These are phyloP conservation scores for Tillandsia leiboldiana DNA, from an alignment of 176 grass and related monocot species.

Conservation along the genomic window DNA sequence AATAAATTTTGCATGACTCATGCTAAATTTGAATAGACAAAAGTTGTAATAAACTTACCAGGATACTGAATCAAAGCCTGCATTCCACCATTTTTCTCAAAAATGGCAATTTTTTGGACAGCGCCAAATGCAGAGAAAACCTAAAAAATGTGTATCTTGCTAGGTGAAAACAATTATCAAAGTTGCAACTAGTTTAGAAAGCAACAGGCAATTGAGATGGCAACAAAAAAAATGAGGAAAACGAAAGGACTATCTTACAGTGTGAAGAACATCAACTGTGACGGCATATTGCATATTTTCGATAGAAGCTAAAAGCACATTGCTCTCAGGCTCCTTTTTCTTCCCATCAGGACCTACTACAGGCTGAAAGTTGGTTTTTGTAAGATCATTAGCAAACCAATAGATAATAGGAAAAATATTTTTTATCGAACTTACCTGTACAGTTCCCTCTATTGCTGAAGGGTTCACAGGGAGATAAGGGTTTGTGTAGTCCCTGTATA, in stretches of 20 bases:
- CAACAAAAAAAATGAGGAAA: neutral
- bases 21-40: neutral
- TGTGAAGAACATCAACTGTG: constrained; percentile 88
- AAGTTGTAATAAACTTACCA: constrained; percentile 33
- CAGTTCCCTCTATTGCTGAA: constrained; percentile 71
- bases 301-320: constrained; percentile 86
- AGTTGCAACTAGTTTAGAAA: too few relatives aligned
- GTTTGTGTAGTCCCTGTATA: constrained; percentile 91
- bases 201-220: neutral
- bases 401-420: constrained; percentile 7
- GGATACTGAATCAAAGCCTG: constrained; percentile 94
- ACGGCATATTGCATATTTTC: constrained; percentile 97
- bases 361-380: constrained; percentile 37
- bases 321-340: constrained; percentile 70
- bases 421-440: constrained; percentile 43
- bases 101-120: constrained; percentile 96
- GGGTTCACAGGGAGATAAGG: constrained; percentile 98
- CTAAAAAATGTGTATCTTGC: constrained; percentile 23
- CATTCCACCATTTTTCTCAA: constrained; percentile 91
- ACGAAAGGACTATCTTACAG: constrained; percentile 37
- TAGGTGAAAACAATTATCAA: too few relatives aligned
- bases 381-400: constrained; percentile 17
- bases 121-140: constrained; percentile 94
- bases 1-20: constrained; percentile 17
- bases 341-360: constrained; percentile 67